Base-by-base conservation (phyloP, 2,329 filamentous ascomycete genomes). In the Colletotrichum sp. region DNA sequence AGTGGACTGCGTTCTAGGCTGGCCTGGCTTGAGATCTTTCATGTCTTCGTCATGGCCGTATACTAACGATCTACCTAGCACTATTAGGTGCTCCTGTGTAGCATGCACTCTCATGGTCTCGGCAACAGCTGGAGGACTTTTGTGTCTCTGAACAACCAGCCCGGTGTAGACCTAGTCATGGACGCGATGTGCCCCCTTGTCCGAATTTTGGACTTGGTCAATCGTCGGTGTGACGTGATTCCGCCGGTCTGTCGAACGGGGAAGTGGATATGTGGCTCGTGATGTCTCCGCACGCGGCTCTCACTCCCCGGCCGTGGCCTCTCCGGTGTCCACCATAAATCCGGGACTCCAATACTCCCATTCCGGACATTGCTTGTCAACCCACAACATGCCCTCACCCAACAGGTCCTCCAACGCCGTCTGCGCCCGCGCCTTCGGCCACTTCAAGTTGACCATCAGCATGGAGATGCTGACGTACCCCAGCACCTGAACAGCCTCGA, bases 341-440 rank as follows among this genome's bases (percentile, higher is more conserved):
- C 93, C 92, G 1, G 95, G 95, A 75, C 92, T 95, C 97, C 97
- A 99, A 81, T 98, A 99, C 85, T 99, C 96, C 84, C 93, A 96
- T 86, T 99, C 96, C 10, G 91, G 89, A 12, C 87, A 93, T 86
- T 98, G 96, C 79, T 92, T 92, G 85, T 99, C 97, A 8, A 99
- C 92, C 97, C 97, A 99, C 16, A 99, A 92, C 88, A 99, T 91
- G 68, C 96, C 95, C 81, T 98, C 95, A 1, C 93, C 93, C 68
- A 99, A 89, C 39, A 99, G 87, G 84, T 99, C 97, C 77, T 98
- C 95, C 68, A 99, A 90, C 3, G 96, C 96, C 0, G 97, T 98
- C 82, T 94, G 91, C n/a, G 95, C 95, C 78, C 97, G 90, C 8
- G 96, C 94, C 60, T 92, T 89, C 79, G 96, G 93, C 97, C 97